phyloP scores from a whole-genome alignment of 2,329 filamentous ascomycete species.

The Triangularia verruculosa region DNA sequence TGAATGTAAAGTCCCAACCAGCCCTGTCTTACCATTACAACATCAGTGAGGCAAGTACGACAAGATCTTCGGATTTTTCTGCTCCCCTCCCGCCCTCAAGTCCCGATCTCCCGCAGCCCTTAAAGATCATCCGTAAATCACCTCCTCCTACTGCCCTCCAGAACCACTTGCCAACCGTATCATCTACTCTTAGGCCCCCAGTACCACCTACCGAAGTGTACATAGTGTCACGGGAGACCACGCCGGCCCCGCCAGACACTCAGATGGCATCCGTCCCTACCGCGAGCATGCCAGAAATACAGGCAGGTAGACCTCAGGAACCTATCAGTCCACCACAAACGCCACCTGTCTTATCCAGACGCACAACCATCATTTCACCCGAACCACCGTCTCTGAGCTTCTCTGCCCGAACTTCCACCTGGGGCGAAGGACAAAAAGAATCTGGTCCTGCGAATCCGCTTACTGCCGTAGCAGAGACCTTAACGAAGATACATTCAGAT shows the following conservation, averaged over 20 bases:
- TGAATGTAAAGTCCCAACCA: not conserved
- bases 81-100: conserved; percentile 16
- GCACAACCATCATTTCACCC: not conserved
- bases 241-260: not conserved
- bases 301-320: not conserved
- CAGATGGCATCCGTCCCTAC: not conserved
- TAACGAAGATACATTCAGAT: not conserved
- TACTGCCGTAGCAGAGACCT: not conserved
- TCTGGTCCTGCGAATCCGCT: not conserved
- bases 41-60: conserved; percentile 2
- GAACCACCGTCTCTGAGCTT: not conserved
- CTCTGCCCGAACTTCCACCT: not conserved
- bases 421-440: not conserved
- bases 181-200: conserved; percentile 1
- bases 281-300: not conserved
- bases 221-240: not conserved
- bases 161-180: conserved; percentile 1
- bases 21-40: not conserved
- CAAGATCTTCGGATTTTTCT: conserved; percentile 3
- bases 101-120: conserved; percentile 17
- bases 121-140: conserved; percentile 20
- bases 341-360: not conserved
- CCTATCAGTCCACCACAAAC: not conserved
- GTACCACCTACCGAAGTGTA: conserved; percentile 1
- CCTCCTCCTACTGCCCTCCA: conserved; percentile 1